These are phyloP conservation scores for Pseudevernia furfuracea DNA, from an alignment of 495 filamentous ascomycete species.

Conservation along the genomic window DNA sequence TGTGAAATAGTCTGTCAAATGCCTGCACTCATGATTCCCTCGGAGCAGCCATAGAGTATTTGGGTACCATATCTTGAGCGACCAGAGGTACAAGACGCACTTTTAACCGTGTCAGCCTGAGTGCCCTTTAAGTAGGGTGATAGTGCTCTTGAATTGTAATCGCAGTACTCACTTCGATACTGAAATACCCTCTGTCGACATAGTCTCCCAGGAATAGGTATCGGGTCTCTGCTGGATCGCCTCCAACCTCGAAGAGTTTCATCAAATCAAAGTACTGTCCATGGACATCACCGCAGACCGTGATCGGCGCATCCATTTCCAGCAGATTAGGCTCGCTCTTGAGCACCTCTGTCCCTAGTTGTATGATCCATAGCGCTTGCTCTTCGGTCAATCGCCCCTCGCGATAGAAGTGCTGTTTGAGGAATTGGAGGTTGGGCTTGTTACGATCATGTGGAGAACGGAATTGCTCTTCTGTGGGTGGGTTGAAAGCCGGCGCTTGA, in stretches of 20 bases:
- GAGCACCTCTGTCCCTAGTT: slow-evolving; percentile 73
- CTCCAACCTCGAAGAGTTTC: slow-evolving; percentile 98
- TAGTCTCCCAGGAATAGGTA: slow-evolving; percentile 98
- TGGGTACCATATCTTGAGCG: slow-evolving; percentile 98
- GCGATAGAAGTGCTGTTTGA: slow-evolving; percentile 97
- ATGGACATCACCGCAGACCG: slow-evolving; percentile 98
- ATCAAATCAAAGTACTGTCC: slow-evolving; percentile 98
- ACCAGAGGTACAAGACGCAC: slow-evolving; percentile 96
- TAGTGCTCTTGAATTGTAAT: not conserved
- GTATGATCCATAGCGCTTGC: slow-evolving; percentile 92
- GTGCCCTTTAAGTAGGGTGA: not conserved
- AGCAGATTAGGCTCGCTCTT: slow-evolving; percentile 86
- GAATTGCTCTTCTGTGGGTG: slow-evolving; percentile 77
- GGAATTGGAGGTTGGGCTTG: slow-evolving; percentile 86
- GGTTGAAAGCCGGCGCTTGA: slow-evolving; percentile 89
- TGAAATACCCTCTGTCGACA: slow-evolving; percentile 96
- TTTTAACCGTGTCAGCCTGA: slow-evolving; percentile 29
- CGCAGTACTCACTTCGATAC: slow-evolving; percentile 64
- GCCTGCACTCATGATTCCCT: slow-evolving; percentile 96
- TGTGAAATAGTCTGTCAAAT: slow-evolving; percentile 98
- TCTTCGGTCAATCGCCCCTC: slow-evolving; percentile 95
- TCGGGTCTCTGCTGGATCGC: slow-evolving; percentile 88
- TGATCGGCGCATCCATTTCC: slow-evolving; percentile 99
- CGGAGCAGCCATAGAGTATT: slow-evolving; percentile 94
- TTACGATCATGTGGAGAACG: slow-evolving; percentile 67